phyloP scores from a whole-genome alignment of 2,329 filamentous ascomycete species.

The Alternaria triticimaculans region DNA sequence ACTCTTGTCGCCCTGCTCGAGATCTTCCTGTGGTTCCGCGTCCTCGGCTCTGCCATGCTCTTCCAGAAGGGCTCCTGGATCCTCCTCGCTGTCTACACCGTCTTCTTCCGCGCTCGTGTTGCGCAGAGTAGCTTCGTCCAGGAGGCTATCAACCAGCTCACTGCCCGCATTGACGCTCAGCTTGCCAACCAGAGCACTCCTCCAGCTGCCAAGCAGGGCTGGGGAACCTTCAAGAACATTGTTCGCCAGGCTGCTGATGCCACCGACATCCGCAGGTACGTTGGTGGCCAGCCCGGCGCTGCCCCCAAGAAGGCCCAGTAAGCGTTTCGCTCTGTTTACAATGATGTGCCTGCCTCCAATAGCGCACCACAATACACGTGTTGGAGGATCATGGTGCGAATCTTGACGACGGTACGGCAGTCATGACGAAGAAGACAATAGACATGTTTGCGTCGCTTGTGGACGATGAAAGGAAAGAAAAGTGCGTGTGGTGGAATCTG shows the following conservation, averaged over 20 bases:
- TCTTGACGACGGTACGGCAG: slow-evolving; percentile 34
- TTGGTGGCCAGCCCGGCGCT: slow-evolving; percentile 60
- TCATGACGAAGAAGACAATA: slow-evolving; percentile 18
- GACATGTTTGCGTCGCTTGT: slow-evolving; percentile 3
- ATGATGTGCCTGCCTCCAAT: slow-evolving; percentile 24
- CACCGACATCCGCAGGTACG: slow-evolving; percentile 80
- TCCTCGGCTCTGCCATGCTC: slow-evolving; percentile 79
- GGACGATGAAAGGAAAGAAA: not conserved
- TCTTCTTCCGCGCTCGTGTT: slow-evolving; percentile 89
- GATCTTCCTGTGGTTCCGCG: slow-evolving; percentile 83
- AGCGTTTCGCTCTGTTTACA: slow-evolving; percentile 14
- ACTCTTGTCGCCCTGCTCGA: slow-evolving; percentile 88
- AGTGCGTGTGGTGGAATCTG: slow-evolving; percentile 6
- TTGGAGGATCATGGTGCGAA: slow-evolving; percentile 24
- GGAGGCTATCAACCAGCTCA: slow-evolving; percentile 74
- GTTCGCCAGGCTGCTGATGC: slow-evolving; percentile 77
- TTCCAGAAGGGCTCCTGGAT: slow-evolving; percentile 94
- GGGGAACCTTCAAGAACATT: slow-evolving; percentile 78
- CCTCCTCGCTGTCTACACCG: slow-evolving; percentile 82
- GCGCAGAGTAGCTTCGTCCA: slow-evolving; percentile 94
- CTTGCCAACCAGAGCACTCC: slow-evolving; percentile 87
- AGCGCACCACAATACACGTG: slow-evolving; percentile 15
- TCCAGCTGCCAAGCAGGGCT: slow-evolving; percentile 77
- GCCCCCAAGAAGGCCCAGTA: slow-evolving; percentile 69
- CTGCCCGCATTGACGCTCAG: slow-evolving; percentile 78